phyloP scores from a whole-genome alignment of 2,329 filamentous ascomycete species.

The Colletotrichum siamense region DNA sequence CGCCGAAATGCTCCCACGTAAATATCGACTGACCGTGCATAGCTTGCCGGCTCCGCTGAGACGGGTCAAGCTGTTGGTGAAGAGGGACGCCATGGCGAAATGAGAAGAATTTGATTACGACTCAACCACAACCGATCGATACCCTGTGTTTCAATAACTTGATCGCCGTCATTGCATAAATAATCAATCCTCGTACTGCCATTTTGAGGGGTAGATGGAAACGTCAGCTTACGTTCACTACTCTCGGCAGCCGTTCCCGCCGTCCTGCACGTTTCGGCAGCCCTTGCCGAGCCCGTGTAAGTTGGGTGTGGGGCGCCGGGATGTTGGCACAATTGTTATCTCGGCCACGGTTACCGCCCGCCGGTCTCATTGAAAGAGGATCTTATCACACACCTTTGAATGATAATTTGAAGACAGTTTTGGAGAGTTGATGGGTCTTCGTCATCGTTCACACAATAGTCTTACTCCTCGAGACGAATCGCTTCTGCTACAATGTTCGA shows the following conservation, averaged over 20 bases:
- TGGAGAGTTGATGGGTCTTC: background rate
- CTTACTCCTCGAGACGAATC: too few species aligned
- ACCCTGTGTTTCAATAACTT: background rate
- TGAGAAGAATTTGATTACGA: background rate
- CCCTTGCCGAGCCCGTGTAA: background rate
- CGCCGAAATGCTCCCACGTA: background rate
- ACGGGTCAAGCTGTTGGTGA: background rate
- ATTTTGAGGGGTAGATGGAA: background rate
- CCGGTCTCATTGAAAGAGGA: background rate
- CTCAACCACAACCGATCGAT: background rate
- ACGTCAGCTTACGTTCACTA: background rate
- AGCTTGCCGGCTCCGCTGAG: background rate
- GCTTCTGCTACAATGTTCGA: conserved; percentile 39
- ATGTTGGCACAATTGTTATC: background rate
- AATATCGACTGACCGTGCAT: background rate
- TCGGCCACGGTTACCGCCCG: background rate
- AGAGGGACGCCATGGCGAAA: background rate
- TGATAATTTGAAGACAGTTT: background rate
- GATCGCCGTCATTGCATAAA: background rate
- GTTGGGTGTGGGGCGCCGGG: background rate
- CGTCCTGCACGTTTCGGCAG: background rate
- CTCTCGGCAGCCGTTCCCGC: background rate
- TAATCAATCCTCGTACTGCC: background rate
- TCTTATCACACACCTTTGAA: background rate
- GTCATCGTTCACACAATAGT: background rate